Percentiles rank a stretch among this genome's conserved stretches.
These are phyloP conservation scores for Inonotus hispidus DNA, from an alignment of 1,284 basidiomycete species.

Conservation along the genomic window DNA sequence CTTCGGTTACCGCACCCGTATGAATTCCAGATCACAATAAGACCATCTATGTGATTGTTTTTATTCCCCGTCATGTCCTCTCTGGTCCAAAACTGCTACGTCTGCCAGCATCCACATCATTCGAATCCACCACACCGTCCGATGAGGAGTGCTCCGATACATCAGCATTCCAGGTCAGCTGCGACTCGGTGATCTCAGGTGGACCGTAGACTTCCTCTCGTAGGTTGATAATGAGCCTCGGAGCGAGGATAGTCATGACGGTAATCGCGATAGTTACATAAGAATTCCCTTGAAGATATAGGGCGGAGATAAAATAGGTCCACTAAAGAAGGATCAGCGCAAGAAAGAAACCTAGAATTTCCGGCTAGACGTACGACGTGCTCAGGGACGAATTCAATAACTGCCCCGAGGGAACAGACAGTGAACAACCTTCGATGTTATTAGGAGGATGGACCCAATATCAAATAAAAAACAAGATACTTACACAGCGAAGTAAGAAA, in stretches of 20 bases:
- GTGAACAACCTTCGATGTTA: background rate
- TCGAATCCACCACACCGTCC: background rate
- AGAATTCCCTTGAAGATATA: background rate
- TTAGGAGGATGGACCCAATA: too few species aligned
- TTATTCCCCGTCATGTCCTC: background rate
- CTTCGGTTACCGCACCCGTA: too few species aligned
- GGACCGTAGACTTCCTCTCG: constrained; percentile 4
- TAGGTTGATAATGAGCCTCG: constrained; percentile 7
- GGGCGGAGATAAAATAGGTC: too few species aligned
- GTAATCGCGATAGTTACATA: background rate
- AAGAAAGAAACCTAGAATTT: too few species aligned
- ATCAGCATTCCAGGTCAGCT: background rate
- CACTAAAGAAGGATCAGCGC: too few species aligned
- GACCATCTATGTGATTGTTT: too few species aligned
- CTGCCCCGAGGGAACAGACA: background rate
- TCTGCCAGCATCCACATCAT: background rate
- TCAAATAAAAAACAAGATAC: background rate
- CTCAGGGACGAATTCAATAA: background rate
- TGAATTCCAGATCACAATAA: too few species aligned
- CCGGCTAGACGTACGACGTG: background rate
- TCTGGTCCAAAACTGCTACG: background rate
- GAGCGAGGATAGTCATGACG: constrained; percentile 13
- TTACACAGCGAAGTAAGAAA: constrained; percentile 2
- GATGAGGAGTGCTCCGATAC: background rate
- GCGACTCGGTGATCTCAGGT: background rate